Evolutionary conservation across 1,284 basidiomycete species (phyloP), one percentile per base, ranked within the genome.

Genomic region (Sanguinoderma infundibulare): DNA sequence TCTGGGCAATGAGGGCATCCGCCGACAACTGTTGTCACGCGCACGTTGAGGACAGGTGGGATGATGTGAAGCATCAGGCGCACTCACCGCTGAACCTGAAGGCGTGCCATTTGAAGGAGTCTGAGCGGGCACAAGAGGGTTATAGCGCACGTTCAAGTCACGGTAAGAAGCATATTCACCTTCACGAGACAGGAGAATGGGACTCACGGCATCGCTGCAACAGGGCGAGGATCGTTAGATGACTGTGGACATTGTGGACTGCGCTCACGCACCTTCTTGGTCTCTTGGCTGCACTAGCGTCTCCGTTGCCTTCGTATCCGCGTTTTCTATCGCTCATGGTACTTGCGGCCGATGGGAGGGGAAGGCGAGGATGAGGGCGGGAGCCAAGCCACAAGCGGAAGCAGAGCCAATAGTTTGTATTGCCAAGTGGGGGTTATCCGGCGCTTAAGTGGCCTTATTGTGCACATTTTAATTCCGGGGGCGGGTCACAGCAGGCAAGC

Each of bases 1-100:
- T 93, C 76, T 89, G 87, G 39, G 87, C 87, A 61, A 93, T 91
- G 69, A 91, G 81, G 49, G 84, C 87, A 66, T 84, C 83, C 68
- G 78, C 76, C 50, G 82, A 79, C 47, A 80, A 60, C 82, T 84
- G 55, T 40, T 20, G 8, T n/a, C 36, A 20, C 26, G 30, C 49
- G 20, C 22, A 14, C 20, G 28, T 54, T 57, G 22, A 66, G 60
- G n/a, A 34, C 10, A n/a, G 32, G 34, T 35, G 7, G 9, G 12
- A 12, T 7, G 22, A 34, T 32, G 49, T 20, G 20, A 22, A 22
- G 35, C 30, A 6, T 22, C 5, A 32, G n/a, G 24, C 10, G 10
- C 17, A 75, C 82, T 74, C 72, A 86, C 85, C 62, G 75, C 67
- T 63, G 75, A 69, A 44, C 78, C 69, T 52, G 76, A 68, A 38